Evolutionary conservation across 176 grass and related monocot species (phyloP), one percentile per base, ranked within the genome.

Genomic region (Musa troglodytarum): DNA sequence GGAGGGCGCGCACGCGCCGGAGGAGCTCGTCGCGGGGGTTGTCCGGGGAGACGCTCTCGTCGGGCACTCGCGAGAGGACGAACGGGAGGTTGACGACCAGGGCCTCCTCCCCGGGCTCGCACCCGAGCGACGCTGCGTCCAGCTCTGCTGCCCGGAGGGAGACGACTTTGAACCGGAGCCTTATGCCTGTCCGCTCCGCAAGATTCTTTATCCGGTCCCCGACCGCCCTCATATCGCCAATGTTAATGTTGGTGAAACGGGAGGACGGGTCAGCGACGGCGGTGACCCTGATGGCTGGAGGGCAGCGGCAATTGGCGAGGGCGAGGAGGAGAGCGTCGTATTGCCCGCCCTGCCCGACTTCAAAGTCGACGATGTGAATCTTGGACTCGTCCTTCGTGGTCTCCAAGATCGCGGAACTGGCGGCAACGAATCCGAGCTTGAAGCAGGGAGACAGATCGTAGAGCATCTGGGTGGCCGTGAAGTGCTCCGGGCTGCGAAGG

Each of bases 291-390:
- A 67, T 15, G 63, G 63, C 10, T 11, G 63, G 63, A 65, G 63
- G 21, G 49, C 72, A 54, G 54, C 23, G 54, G 24, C 75, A 49
- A 5, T 66, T n/a, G 11, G 62, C 49, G 11, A 77, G 62, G 63
- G 50, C 13, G 22, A 28, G 76, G 76, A 77, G 64, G 1, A 77
- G 62, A 15, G 49, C 5, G 50, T 4, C 62, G 76, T 66, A 63
- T 50, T 77, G 63, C 2, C 19, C 23, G 21, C 76, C 76, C 10
- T 23, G 8, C 6, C 76, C 63, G 15, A 77, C 34, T 20, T 77
- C 63, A 63, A 77, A 77, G 23, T 77, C 50, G 23, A 67, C 20
- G 76, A 77, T 63, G 22, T 77, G 63, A 63, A 77, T 50, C 13
- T 53, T 67, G 0, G 63, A 7, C 50, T 54, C 22, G 2, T 53